These are phyloP conservation scores for Solanum hybrid DNA, from an alignment of 305 asterid genomes.

Conservation along the genomic window DNA sequence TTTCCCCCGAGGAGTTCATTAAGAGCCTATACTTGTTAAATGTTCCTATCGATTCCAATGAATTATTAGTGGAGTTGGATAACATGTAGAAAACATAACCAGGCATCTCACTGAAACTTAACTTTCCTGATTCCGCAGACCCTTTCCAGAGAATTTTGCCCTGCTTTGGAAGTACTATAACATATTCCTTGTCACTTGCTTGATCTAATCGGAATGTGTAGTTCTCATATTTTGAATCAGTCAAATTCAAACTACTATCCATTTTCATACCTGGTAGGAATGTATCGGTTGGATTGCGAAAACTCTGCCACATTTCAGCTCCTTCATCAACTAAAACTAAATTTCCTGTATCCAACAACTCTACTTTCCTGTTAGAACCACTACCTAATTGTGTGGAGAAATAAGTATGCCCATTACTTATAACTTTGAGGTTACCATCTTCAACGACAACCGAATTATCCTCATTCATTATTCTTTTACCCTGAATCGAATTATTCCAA, in stretches of 20 bases:
- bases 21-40: conserved; percentile 6
- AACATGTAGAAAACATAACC: background rate
- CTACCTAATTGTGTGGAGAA: background rate
- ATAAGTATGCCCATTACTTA: background rate
- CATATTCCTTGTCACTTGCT: background rate
- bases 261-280: conserved; percentile 37
- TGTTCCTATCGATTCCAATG: background rate
- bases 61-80: background rate
- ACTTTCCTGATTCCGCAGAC: background rate
- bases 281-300: conserved; percentile 7
- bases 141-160: conserved; percentile 17
- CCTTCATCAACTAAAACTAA: conserved; percentile 8
- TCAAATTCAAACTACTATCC: conserved; percentile 3
- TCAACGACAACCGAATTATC: conserved; percentile 6
- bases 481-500: background rate
- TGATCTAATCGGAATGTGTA: conserved; percentile 11
- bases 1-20: conserved; percentile 26
- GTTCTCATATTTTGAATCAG: background rate
- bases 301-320: conserved; percentile 5
- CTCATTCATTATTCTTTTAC: background rate
- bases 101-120: background rate
- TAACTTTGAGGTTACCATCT: conserved; percentile 17
- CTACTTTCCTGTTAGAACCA: conserved; percentile 12
- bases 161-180: background rate
- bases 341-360: conserved; percentile 10